A percentile compares a stretch with the other conserved stretches of the same genome.
phyloP scores from a whole-genome alignment of 352 stramenopile species.

The Phytophthora fragariaefolia region DNA sequence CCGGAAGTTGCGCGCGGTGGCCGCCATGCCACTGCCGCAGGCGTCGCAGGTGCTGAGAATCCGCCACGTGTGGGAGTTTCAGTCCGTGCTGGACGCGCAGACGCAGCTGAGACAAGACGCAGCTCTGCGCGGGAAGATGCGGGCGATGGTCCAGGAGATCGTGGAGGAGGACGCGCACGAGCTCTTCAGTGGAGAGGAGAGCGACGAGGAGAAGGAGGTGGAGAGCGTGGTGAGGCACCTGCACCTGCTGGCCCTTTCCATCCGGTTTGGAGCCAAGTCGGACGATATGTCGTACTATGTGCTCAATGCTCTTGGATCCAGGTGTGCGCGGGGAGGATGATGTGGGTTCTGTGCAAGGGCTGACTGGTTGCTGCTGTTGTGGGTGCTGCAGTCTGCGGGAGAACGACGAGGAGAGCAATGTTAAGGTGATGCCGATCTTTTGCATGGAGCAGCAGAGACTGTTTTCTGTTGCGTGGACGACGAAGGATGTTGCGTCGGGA shows the following conservation, averaged over 20 bases:
- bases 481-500: slow-evolving; percentile 35
- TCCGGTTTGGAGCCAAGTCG: slow-evolving; percentile 49
- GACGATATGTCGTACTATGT: slow-evolving; percentile 65
- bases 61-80: slow-evolving; percentile 48
- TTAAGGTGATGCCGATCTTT: slow-evolving; percentile 57
- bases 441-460: slow-evolving; percentile 55
- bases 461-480: slow-evolving; percentile 55
- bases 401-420: slow-evolving; percentile 43
- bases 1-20: slow-evolving; percentile 35
- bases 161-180: slow-evolving; percentile 10
- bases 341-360: not conserved
- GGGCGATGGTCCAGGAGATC: slow-evolving; percentile 16
- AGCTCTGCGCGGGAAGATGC: slow-evolving; percentile 36
- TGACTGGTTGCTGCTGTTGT: slow-evolving; percentile 10
- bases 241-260: slow-evolving; percentile 55
- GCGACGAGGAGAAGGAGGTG: slow-evolving; percentile 30
- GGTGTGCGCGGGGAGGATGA: slow-evolving; percentile 8
- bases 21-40: slow-evolving; percentile 15
- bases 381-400: slow-evolving; percentile 47
- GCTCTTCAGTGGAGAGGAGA: slow-evolving; percentile 23
- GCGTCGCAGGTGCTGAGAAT: slow-evolving; percentile 36
- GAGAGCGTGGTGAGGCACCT: slow-evolving; percentile 43
- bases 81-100: slow-evolving; percentile 46
- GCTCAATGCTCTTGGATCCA: slow-evolving; percentile 49
- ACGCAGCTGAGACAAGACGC: slow-evolving; percentile 38